Conservation (phyloP, 495 filamentous ascomycete genomes). For the Filosporella fistucella region DNA sequence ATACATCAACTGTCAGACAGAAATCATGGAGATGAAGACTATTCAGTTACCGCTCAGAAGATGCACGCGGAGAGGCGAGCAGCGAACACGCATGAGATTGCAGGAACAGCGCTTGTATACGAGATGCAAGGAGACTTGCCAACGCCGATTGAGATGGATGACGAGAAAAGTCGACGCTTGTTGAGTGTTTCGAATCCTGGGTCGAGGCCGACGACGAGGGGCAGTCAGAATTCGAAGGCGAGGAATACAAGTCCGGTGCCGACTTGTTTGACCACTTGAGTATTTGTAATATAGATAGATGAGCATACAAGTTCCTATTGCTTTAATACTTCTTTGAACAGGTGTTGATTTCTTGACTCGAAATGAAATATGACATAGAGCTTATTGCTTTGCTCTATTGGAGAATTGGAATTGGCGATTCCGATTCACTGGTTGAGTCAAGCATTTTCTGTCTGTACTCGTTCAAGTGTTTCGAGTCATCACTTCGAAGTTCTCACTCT, state of each 20-base stretch:
- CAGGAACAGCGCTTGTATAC: slow-evolving; percentile 1
- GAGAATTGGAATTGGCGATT: no score
- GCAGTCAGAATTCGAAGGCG: neutral
- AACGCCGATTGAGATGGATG: slow-evolving; percentile 13
- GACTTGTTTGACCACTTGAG: neutral
- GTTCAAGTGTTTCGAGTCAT: no score
- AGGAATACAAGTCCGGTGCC: neutral
- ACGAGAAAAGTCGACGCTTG: slow-evolving; percentile 7
- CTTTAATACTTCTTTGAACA: no score
- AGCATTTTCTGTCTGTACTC: no score
- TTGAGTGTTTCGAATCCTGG: neutral
- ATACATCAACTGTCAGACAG: slow-evolving; percentile 7
- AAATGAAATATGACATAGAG: no score
- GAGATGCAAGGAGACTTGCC: slow-evolving; percentile 12
- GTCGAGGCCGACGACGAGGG: neutral
- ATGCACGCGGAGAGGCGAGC: slow-evolving; percentile 2
- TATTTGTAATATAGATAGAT: no score
- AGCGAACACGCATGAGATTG: slow-evolving; percentile 9
- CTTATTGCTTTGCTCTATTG: no score
- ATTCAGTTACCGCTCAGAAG: neutral
- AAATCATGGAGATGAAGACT: slow-evolving; percentile 1
- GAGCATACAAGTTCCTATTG: no score
- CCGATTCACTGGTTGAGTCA: no score
- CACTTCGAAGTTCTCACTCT: no score
- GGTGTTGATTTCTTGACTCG: no score